Percentiles rank a stretch among this genome's conserved stretches.
phyloP scores from a whole-genome alignment of 495 filamentous ascomycete genomes.

The Tuber melanosporum region DNA sequence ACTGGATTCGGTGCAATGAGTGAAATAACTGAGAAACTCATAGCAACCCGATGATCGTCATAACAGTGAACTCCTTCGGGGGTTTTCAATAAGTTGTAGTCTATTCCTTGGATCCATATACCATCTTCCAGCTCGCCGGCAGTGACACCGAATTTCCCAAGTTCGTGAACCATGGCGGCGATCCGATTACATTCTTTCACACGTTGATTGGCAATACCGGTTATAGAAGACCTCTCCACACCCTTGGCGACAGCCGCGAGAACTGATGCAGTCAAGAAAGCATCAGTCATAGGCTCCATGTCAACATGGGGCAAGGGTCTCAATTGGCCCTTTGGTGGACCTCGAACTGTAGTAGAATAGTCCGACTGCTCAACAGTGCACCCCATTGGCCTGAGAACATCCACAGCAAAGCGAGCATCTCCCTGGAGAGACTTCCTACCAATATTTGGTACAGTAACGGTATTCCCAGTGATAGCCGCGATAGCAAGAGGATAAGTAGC shows the following conservation, averaged over 20 bases:
- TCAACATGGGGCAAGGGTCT: slow-evolving; percentile 66
- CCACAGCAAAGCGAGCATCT: slow-evolving; percentile 89
- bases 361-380: slow-evolving; percentile 80
- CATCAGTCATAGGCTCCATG: slow-evolving; percentile 99
- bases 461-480: slow-evolving; percentile 89
- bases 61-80: slow-evolving; percentile 77
- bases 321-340: slow-evolving; percentile 66
- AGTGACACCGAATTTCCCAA: slow-evolving; percentile 88
- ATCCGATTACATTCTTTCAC: slow-evolving; percentile 99
- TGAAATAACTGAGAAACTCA: slow-evolving; percentile 93
- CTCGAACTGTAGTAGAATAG: slow-evolving; percentile 84
- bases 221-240: slow-evolving; percentile 64
- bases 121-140: slow-evolving; percentile 88
- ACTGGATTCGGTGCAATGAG: slow-evolving; percentile 66
- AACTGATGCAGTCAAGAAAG: slow-evolving; percentile 89
- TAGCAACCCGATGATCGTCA: slow-evolving; percentile 95
- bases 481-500: slow-evolving; percentile 95
- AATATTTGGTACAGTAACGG: slow-evolving; percentile 93
- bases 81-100: slow-evolving; percentile 54
- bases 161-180: slow-evolving; percentile 87
- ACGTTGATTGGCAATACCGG: slow-evolving; percentile 95
- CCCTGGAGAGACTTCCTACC: slow-evolving; percentile 86
- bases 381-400: slow-evolving; percentile 88
- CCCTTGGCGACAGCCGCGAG: slow-evolving; percentile 84
- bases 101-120: slow-evolving; percentile 71